Conservation (phyloP, 805 yeast species). For the Candida loeiensis region DNA sequence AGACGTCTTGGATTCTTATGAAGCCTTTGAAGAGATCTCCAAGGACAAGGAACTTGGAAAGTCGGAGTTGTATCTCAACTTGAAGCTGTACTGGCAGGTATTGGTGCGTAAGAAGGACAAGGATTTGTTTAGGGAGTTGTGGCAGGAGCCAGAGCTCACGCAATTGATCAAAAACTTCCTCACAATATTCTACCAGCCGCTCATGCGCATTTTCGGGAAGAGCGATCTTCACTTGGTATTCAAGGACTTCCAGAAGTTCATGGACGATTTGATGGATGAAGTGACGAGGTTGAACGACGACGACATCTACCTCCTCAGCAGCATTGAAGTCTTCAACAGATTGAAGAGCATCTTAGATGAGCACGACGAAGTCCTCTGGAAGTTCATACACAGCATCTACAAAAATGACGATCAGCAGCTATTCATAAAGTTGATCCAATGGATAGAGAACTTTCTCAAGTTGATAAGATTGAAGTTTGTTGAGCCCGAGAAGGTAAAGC, state of each 20-base stretch:
- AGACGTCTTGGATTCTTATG: constrained; percentile 17
- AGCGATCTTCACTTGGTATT: constrained; percentile 39
- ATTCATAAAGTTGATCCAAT: constrained; percentile 65
- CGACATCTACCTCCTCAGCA: constrained; percentile 42
- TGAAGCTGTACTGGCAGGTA: constrained; percentile 61
- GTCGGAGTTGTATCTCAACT: constrained; percentile 43
- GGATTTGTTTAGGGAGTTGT: constrained; percentile 64
- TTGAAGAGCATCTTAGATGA: constrained; percentile 63
- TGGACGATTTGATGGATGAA: constrained; percentile 60
- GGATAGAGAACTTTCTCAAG: constrained; percentile 67
- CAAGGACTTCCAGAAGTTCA: constrained; percentile 34
- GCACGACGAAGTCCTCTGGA: constrained; percentile 70
- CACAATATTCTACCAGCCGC: constrained; percentile 40
- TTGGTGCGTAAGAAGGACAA: constrained; percentile 73
- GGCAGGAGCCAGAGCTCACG: constrained; percentile 86
- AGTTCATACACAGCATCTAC: constrained; percentile 79
- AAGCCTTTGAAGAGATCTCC: constrained; percentile 18
- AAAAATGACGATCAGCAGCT: constrained; percentile 67
- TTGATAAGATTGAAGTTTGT: constrained; percentile 61
- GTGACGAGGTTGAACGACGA: constrained; percentile 56
- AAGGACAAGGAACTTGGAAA: constrained; percentile 11
- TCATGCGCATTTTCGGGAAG: constrained; percentile 34
- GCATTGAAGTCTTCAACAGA: constrained; percentile 63
- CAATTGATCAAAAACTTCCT: constrained; percentile 69
- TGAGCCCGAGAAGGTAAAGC: constrained; percentile 28